Evolutionary conservation across 345 rosid genomes (phyloP), one percentile per base, ranked within the genome.

Genomic region (Boechera stricta): DNA sequence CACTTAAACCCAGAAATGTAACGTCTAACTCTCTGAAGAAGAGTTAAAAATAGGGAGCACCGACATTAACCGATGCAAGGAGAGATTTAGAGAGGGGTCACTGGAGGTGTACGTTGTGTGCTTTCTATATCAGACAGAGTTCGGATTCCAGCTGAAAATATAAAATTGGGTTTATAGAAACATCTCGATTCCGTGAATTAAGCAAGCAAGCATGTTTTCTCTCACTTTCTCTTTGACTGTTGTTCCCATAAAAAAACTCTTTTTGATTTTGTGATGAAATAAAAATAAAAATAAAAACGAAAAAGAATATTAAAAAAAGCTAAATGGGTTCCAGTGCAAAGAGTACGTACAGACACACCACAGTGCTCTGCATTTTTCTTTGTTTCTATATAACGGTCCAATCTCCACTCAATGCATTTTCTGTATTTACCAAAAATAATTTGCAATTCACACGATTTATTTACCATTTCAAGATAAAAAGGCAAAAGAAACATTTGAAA

Each of bases 131-230:
- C 68, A 69, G 24, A 13, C 68, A 74, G 24, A 45, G 79, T 52
- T 70, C 82, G 79, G 82, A 79, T 64, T 79, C 38, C 35, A 79
- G 79, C 69, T 16, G 13, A 69, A 26, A 52, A 45, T 74, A 74
- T 79, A 11, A 63, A 69, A 36, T 69, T 18, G 48, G n/a, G 32
- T 79, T 74, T 6, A 69, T 79, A 62, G 15, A 68, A 79, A 36
- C 61, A 76, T 49, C 79, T 79, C 76, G 79, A 75, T 69, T 79
- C 82, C 82, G 82, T 54, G 61, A 63, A 54, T 63, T 35, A 44
- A 47, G 72, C 76, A 12, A 42, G 24, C 24, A 44, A 57, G 76
- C 68, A 74, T 79, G 72, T 74, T 55, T 70, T 52, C 51, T 45
- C 64, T 42, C 56, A 66, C 75, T 68, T 57, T 77, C 69, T 59